Conservation (phyloP, 2,329 filamentous ascomycete genomes). For the Sclerotinia trifoliorum region DNA sequence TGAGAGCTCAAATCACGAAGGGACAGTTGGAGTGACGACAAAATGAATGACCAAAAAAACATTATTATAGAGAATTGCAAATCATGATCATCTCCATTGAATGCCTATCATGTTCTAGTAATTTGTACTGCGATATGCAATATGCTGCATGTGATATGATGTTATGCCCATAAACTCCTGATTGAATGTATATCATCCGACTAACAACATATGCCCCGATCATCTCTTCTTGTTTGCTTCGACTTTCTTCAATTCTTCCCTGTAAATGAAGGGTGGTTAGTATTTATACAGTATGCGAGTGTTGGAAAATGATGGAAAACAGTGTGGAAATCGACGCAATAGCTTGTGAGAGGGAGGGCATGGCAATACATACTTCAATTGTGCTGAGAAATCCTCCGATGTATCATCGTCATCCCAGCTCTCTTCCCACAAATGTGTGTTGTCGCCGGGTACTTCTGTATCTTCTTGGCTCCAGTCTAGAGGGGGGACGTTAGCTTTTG, state of each 20-base stretch:
- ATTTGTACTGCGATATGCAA: constrained; percentile 7
- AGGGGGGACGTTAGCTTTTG: constrained; percentile 23
- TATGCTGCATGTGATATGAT: constrained; percentile 15
- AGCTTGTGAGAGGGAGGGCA: neutral
- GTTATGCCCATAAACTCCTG: constrained; percentile 16
- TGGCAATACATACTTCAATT: constrained; percentile 71
- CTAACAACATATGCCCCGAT: constrained; percentile 26
- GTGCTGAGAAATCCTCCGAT: constrained; percentile 91
- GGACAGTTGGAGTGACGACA: constrained; percentile 28
- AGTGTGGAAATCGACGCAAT: neutral
- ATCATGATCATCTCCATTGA: constrained; percentile 14
- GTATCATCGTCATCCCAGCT: constrained; percentile 99
- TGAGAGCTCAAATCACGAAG: constrained; percentile 35
- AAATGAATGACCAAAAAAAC: constrained; percentile 8
- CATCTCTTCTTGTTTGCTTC: constrained; percentile 69
- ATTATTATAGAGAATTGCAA: constrained; percentile 12
- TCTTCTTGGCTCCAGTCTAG: constrained; percentile 92
- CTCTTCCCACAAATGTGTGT: constrained; percentile 94
- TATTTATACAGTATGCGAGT: neutral
- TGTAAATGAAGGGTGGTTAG: constrained; percentile 40
- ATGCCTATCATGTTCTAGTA: constrained; percentile 7
- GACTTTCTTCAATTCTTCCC: constrained; percentile 93
- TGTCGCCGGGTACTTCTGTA: constrained; percentile 74
- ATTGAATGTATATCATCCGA: neutral
- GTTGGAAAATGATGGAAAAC: neutral